Evolutionary conservation across 176 grass and related monocot genomes (phyloP), one percentile per base, ranked within the genome.

Genomic region (Eleusine coracana): DNA sequence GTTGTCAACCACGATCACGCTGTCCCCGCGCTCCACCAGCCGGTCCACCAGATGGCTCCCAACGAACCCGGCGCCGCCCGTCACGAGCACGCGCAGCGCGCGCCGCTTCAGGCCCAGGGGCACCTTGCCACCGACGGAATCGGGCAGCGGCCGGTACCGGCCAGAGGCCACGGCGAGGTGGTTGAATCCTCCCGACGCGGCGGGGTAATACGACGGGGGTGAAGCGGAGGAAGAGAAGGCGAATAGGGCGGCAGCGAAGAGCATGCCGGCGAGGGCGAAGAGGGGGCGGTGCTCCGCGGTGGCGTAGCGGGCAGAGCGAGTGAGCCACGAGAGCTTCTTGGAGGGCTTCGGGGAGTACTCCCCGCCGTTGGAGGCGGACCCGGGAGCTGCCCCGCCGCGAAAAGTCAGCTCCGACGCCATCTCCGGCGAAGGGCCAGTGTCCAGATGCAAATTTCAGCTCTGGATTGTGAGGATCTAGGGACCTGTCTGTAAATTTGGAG

Each of bases 1-100:
- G 83, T 97, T 97, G 74, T 97, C 94, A 17, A 97, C 91, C 20
- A 97, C 94, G 84, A 97, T 93, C 28, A 97, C 94, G 70, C 55
- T 89, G 71, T 97, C 91, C 46, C 94, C 94, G 55, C 94, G 75
- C 70, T 77, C 91, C 36, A 97, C 67, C 45, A 97, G 79, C 2
- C 87, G 89, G 74, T 97, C 94, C 77, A 93, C 94, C 10, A 97
- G 86, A 65, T 97, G 94, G 81, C 90, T 93, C 75, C 94, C 94
- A 0, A 97, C 94, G 71, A 97, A 97, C 12, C 94, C 94, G 11
- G 94, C 91, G 65, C 94, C 94, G 41, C 94, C 94, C 18, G 94
- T 97, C 38, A 97, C 94, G 34, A 97, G 86, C 40, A 97, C 86
- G 41, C 94, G 87, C 69, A 89, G 75, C 65, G 45, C 84, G 42